phyloP scores from a whole-genome alignment of 768 basidiomycete species.

The Russula lepida region DNA sequence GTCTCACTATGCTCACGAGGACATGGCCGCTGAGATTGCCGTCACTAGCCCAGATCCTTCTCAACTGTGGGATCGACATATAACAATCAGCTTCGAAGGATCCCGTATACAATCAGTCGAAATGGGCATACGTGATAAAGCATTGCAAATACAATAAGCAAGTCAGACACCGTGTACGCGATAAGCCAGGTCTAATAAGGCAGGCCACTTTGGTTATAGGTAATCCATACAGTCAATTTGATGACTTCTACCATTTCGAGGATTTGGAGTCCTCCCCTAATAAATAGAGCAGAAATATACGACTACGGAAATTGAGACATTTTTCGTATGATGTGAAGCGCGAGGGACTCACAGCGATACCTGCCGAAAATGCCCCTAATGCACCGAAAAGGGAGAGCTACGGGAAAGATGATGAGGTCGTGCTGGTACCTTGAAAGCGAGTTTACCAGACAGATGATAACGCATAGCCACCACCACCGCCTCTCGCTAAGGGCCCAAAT shows the following conservation, averaged over 20 bases:
- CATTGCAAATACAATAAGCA: conserved; percentile 1
- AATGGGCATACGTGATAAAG: not conserved
- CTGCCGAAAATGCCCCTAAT: not conserved
- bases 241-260: not conserved
- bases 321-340: not conserved
- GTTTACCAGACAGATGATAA: not conserved
- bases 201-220: not conserved
- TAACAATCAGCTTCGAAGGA: not conserved
- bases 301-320: not conserved
- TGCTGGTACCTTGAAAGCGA: not conserved
- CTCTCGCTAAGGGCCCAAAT: conserved; percentile 19
- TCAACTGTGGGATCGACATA: not conserved
- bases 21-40: not conserved
- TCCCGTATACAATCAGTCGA: not conserved
- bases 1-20: conserved; percentile 20
- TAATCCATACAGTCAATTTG: not conserved
- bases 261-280: not conserved
- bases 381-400: not conserved
- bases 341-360: not conserved
- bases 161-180: not conserved
- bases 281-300: not conserved
- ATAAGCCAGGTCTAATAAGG: conserved; percentile 1
- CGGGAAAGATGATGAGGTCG: not conserved
- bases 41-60: not conserved
- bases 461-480: not conserved